Base-by-base conservation (phyloP, 78 protist genomes). In the Dictyostelium firmibasis region DNA sequence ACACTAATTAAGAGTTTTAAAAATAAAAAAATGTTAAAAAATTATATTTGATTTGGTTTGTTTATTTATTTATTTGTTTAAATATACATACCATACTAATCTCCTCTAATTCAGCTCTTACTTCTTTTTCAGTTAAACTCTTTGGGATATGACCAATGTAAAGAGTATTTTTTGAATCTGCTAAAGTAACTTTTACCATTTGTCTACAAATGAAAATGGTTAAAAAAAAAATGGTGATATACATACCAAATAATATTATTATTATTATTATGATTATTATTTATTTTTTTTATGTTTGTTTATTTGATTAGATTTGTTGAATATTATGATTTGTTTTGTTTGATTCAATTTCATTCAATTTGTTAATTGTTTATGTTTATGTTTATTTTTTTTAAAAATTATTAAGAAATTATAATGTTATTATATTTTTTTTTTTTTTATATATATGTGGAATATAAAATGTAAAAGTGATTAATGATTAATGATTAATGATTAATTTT, bases 121-220 rank as follows among this genome's bases (percentile, higher is more conserved):
- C 64, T 81, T 89, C 94, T 43, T 69, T 74, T 47, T 81, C 94
- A 16, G 43, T 2, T 18, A 81, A n/a, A 50, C 57, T 75, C 11
- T 89, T 89, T 78, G 94, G 94, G 13, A 89, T 36, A 44, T 81
- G 86, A 9, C 94, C 94, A 33, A 89, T 89, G 43, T 89, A 89
- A 47, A 89, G 53, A 5, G 94, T 81, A 50, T 89, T 89, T 25
- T 89, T 89, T 9, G 86, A 79, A 44, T 89, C 79, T 25, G 94
- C 94, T 18, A 64, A 53, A 16, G 94, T 89, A 25, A 89, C 70
- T 69, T 89, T 89, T 33, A 89, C 94, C 38, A 47, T 81, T 89
- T 81, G 94, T 25, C 94, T 89, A 16, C 1, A 27, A 4, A 67
- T 27, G 50, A 33, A 72, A 33, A 72, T 33, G 67, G 67, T 57